phyloP scores from a whole-genome alignment of 1,139 yeast genomes.

The Pichia sp. region DNA sequence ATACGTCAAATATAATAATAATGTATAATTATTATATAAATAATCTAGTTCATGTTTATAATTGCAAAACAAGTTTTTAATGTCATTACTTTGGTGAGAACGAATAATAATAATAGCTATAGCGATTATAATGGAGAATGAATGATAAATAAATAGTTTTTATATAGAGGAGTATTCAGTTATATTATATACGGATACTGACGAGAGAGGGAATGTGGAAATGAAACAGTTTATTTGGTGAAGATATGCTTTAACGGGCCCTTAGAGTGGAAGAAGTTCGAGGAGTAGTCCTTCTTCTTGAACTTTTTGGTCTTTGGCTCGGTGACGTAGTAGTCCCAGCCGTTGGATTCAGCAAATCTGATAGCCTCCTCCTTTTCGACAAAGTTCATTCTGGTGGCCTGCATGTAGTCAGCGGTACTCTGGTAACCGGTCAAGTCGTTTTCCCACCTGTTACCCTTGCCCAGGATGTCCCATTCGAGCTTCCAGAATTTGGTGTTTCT shows the following conservation, averaged over 20 bases:
- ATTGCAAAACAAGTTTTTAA: background rate
- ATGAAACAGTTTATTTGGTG: constrained; percentile 51
- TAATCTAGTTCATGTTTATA: constrained; percentile 5
- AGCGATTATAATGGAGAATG: background rate
- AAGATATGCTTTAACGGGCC: constrained; percentile 79
- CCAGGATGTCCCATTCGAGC: constrained; percentile 79
- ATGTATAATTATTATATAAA: background rate
- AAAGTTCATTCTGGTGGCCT: constrained; percentile 75
- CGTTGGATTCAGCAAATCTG: constrained; percentile 76
- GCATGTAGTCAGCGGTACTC: constrained; percentile 79
- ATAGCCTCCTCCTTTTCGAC: constrained; percentile 75
- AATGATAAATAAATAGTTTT: background rate
- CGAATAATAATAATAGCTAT: constrained; percentile 1
- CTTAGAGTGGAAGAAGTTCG: constrained; percentile 64
- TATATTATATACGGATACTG: background rate
- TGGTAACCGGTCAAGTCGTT: constrained; percentile 87
- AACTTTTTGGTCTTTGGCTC: constrained; percentile 76
- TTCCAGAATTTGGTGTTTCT: constrained; percentile 62
- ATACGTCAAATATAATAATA: background rate
- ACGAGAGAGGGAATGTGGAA: background rate
- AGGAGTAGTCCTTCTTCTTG: constrained; percentile 70
- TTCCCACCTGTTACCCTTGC: constrained; percentile 83
- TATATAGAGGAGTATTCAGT: background rate
- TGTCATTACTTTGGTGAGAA: background rate
- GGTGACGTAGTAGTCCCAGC: constrained; percentile 81